These are phyloP conservation scores for Epichloe brachyelytri DNA, from an alignment of 2,329 filamentous ascomycete genomes.

Conservation along the genomic window DNA sequence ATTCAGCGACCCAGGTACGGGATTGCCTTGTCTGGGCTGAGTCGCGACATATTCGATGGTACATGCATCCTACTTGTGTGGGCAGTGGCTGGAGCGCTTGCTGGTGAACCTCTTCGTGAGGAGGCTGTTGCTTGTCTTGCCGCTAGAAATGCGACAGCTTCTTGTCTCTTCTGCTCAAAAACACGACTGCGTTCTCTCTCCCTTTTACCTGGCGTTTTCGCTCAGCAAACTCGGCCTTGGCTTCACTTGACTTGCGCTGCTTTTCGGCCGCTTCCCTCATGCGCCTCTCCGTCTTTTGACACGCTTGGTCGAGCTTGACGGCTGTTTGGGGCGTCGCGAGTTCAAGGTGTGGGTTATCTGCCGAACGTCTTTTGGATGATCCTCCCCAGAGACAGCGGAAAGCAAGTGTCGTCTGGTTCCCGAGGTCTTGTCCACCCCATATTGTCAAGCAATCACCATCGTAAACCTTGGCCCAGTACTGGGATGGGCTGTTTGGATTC, in stretches of 20 bases:
- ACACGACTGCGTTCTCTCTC: slow-evolving; percentile 36
- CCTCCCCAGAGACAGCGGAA: slow-evolving; percentile 46
- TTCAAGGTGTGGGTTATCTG: slow-evolving; percentile 14
- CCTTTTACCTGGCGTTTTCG: slow-evolving; percentile 27
- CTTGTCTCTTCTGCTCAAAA: slow-evolving; percentile 36
- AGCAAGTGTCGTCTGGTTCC: slow-evolving; percentile 30
- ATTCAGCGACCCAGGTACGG: not conserved
- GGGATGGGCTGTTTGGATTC: slow-evolving; percentile 40
- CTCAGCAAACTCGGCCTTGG: slow-evolving; percentile 29
- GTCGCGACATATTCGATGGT: slow-evolving; percentile 4
- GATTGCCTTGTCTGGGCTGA: slow-evolving; percentile 7
- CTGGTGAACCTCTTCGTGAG: slow-evolving; percentile 19
- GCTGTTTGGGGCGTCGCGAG: slow-evolving; percentile 28
- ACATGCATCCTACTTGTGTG: slow-evolving; percentile 8
- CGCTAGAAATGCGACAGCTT: slow-evolving; percentile 30
- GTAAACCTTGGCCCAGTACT: slow-evolving; percentile 55
- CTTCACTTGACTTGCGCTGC: slow-evolving; percentile 28
- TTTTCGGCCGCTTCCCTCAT: slow-evolving; percentile 28
- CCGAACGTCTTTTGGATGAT: slow-evolving; percentile 29
- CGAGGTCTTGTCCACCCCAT: slow-evolving; percentile 39
- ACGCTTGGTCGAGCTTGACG: slow-evolving; percentile 35
- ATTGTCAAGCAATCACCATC: slow-evolving; percentile 67
- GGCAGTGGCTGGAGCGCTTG: slow-evolving; percentile 11
- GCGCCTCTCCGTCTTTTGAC: slow-evolving; percentile 30
- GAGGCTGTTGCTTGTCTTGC: slow-evolving; percentile 12